phyloP scores from a whole-genome alignment of 2,329 filamentous ascomycete species.

The Verticillium alfalfae region DNA sequence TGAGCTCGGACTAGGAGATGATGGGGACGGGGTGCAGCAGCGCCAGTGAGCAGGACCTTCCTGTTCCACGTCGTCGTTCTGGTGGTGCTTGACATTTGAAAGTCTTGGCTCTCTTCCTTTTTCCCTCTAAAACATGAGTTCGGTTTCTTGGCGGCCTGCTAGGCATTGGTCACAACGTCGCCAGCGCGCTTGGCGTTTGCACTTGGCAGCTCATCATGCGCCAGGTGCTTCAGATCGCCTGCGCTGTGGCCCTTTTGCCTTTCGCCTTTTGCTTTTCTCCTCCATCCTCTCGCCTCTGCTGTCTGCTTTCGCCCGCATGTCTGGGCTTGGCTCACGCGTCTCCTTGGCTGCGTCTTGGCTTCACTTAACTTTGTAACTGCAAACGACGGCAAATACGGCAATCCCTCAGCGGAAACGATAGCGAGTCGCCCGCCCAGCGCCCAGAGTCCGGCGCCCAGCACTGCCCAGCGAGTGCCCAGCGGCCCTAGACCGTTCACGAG shows the following conservation, averaged over 20 bases:
- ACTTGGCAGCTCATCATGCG: conserved; percentile 1
- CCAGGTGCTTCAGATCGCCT: neutral
- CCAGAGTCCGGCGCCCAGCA: neutral
- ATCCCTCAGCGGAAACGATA: neutral
- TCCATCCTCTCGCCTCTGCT: neutral
- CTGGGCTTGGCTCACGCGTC: neutral
- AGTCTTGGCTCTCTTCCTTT: neutral
- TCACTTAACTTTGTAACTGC: neutral
- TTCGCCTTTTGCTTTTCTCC: neutral
- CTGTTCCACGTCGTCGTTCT: neutral
- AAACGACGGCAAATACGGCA: neutral
- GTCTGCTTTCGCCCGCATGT: neutral
- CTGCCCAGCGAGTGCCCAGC: neutral
- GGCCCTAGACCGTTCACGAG: neutral
- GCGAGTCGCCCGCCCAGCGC: neutral
- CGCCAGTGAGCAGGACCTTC: neutral
- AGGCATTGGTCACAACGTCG: neutral
- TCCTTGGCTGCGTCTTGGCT: neutral
- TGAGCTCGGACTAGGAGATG: neutral
- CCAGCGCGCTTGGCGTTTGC: neutral
- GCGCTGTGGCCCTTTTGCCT: neutral
- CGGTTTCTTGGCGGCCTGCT: neutral
- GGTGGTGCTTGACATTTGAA: neutral
- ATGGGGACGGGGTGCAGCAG: neutral
- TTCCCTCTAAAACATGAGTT: neutral